These are phyloP conservation scores for Tranzscheliella williamsii DNA, from an alignment of 1,284 basidiomycete species.

Conservation along the genomic window DNA sequence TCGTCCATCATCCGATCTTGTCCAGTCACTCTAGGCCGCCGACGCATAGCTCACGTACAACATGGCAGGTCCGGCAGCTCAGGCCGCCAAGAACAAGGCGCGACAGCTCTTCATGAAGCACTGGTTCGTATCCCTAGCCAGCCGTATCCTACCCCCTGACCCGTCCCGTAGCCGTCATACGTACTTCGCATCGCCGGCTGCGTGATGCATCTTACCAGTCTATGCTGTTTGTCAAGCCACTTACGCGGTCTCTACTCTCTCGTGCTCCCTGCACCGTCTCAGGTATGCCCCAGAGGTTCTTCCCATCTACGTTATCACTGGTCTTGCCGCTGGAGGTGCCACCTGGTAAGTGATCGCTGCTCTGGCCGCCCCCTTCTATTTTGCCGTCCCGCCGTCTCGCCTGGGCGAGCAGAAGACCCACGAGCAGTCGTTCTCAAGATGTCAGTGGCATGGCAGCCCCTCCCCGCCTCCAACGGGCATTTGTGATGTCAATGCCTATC, in stretches of 20 bases:
- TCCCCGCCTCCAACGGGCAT: too few relatives aligned
- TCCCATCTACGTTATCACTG: slow-evolving; percentile 54
- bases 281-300: slow-evolving; percentile 48
- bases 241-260: not conserved
- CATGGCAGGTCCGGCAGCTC: slow-evolving; percentile 36
- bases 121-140: slow-evolving; percentile 29
- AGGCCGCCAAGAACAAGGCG: slow-evolving; percentile 46
- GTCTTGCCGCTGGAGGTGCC: slow-evolving; percentile 50
- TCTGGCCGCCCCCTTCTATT: too few relatives aligned
- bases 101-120: slow-evolving; percentile 50
- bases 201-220: too few relatives aligned
- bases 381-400: too few relatives aligned
- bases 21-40: not conserved
- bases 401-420: too few relatives aligned
- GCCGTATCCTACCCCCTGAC: not conserved
- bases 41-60: too few relatives aligned
- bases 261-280: not conserved
- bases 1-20: not conserved
- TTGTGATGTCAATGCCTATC: too few relatives aligned
- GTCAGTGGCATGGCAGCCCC: too few relatives aligned
- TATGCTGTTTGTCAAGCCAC: too few relatives aligned
- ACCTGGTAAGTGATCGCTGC: slow-evolving; percentile 53
- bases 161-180: not conserved
- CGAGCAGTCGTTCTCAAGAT: too few relatives aligned
- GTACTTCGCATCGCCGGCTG: too few relatives aligned